These are phyloP conservation scores for Aspergillus transmontanensis DNA, from an alignment of 2,329 filamentous ascomycete genomes.

Conservation along the genomic window DNA sequence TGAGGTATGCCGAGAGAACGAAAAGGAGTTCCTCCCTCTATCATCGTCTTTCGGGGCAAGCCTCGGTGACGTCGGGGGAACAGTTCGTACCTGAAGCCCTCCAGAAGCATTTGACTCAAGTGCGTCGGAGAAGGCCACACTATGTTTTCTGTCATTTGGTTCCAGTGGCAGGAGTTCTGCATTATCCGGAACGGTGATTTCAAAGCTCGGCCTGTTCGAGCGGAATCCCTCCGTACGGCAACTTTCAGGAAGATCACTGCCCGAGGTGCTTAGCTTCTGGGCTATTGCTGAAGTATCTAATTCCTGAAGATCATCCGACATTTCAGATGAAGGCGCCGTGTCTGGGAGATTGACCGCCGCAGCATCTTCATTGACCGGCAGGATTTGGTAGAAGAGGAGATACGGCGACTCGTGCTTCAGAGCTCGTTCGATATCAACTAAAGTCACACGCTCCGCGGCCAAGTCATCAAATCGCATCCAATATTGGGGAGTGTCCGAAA, in stretches of 20 bases:
- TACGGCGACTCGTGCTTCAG: conserved; percentile 90
- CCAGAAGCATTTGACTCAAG: conserved; percentile 13
- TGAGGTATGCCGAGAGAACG: conserved; percentile 33
- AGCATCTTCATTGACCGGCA: conserved; percentile 75
- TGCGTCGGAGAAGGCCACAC: conserved; percentile 32
- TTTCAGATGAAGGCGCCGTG: conserved; percentile 31
- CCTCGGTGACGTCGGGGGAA: conserved; percentile 28
- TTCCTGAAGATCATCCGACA: conserved; percentile 29
- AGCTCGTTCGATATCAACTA: conserved; percentile 76
- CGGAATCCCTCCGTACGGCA: conserved; percentile 25
- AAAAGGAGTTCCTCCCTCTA: conserved; percentile 23
- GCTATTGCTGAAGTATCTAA: conserved; percentile 22
- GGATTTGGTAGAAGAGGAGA: conserved; percentile 90
- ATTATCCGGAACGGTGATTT: conserved; percentile 36
- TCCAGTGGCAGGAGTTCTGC: conserved; percentile 19
- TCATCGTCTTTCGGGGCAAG: conserved; percentile 29
- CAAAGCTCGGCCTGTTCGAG: conserved; percentile 41
- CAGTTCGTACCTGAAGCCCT: conserved; percentile 23
- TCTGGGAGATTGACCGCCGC: conserved; percentile 39
- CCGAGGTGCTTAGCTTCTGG: conserved; percentile 21
- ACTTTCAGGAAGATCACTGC: conserved; percentile 20
- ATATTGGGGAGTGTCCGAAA: conserved; percentile 67
- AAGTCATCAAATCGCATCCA: conserved; percentile 96
- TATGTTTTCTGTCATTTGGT: conserved; percentile 26
- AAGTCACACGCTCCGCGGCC: conserved; percentile 68